Conservation (phyloP, 2,329 filamentous ascomycete genomes). For the Periconia digitata region DNA sequence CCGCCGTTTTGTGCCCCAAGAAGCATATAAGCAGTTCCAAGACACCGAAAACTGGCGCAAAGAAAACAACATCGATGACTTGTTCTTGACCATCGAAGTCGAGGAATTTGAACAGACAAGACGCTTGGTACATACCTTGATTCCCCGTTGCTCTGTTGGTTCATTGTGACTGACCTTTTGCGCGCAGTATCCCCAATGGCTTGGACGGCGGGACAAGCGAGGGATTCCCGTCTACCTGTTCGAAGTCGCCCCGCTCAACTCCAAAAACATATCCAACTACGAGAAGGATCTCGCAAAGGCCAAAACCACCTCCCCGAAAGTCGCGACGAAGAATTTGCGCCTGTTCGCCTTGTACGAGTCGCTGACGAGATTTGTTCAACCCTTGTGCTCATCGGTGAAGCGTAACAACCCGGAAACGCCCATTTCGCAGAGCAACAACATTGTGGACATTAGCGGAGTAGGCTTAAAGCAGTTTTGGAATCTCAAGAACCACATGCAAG, state of each 20-base stretch:
- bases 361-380: slow-evolving; percentile 82
- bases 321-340: slow-evolving; percentile 74
- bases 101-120: slow-evolving; percentile 80
- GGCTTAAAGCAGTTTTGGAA: slow-evolving; percentile 96
- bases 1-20: slow-evolving; percentile 74
- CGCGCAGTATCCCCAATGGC: slow-evolving; percentile 87
- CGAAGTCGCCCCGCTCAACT: slow-evolving; percentile 80
- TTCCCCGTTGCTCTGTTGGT: background rate
- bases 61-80: slow-evolving; percentile 72
- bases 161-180: slow-evolving; percentile 3
- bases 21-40: slow-evolving; percentile 81
- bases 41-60: slow-evolving; percentile 87
- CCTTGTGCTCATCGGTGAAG: slow-evolving; percentile 77
- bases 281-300: slow-evolving; percentile 65
- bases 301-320: slow-evolving; percentile 62
- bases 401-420: slow-evolving; percentile 77
- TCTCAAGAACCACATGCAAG: slow-evolving; percentile 89
- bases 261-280: slow-evolving; percentile 78
- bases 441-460: slow-evolving; percentile 87
- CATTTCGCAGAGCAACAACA: slow-evolving; percentile 90
- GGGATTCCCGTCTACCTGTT: slow-evolving; percentile 93
- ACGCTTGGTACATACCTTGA: slow-evolving; percentile 64
- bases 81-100: slow-evolving; percentile 86
- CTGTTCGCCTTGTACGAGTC: slow-evolving; percentile 95
- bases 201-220: slow-evolving; percentile 82